phyloP scores from a whole-genome alignment of 2,329 filamentous ascomycete genomes.

The Nannizzia gypsea region DNA sequence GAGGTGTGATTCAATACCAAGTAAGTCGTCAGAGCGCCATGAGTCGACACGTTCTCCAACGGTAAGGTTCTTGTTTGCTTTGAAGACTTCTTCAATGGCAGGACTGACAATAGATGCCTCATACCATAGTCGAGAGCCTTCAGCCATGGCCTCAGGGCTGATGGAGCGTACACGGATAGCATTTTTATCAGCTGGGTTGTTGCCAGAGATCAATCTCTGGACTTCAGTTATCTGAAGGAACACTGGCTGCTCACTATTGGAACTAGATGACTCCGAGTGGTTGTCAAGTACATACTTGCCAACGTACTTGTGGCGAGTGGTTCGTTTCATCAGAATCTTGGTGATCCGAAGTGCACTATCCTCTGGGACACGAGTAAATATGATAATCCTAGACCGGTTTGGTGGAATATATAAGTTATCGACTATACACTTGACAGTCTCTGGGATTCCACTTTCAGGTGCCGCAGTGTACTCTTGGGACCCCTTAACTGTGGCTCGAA shows the following conservation, averaged over 20 bases:
- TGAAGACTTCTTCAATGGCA: slow-evolving; percentile 24
- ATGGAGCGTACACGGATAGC: slow-evolving; percentile 22
- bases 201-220: slow-evolving; percentile 25
- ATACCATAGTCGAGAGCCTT: slow-evolving; percentile 27
- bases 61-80: slow-evolving; percentile 23
- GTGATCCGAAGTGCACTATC: slow-evolving; percentile 20
- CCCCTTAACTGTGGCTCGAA: slow-evolving; percentile 24
- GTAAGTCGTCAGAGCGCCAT: slow-evolving; percentile 22
- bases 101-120: slow-evolving; percentile 29
- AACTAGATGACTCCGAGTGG: background rate
- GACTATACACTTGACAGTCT: slow-evolving; percentile 23
- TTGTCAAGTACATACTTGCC: background rate
- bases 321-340: slow-evolving; percentile 26
- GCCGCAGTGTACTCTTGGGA: slow-evolving; percentile 17
- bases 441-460: slow-evolving; percentile 18
- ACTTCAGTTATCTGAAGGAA: slow-evolving; percentile 29
- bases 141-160: slow-evolving; percentile 21
- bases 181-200: slow-evolving; percentile 15
- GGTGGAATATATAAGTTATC: slow-evolving; percentile 26
- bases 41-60: slow-evolving; percentile 25
- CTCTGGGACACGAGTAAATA: slow-evolving; percentile 21
- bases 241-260: slow-evolving; percentile 16
- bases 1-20: slow-evolving; percentile 19
- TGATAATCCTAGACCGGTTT: slow-evolving; percentile 16
- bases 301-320: slow-evolving; percentile 22